These are phyloP conservation scores for Dothideomycetes sp. DNA, from an alignment of 2,329 filamentous ascomycete species.

Conservation along the genomic window DNA sequence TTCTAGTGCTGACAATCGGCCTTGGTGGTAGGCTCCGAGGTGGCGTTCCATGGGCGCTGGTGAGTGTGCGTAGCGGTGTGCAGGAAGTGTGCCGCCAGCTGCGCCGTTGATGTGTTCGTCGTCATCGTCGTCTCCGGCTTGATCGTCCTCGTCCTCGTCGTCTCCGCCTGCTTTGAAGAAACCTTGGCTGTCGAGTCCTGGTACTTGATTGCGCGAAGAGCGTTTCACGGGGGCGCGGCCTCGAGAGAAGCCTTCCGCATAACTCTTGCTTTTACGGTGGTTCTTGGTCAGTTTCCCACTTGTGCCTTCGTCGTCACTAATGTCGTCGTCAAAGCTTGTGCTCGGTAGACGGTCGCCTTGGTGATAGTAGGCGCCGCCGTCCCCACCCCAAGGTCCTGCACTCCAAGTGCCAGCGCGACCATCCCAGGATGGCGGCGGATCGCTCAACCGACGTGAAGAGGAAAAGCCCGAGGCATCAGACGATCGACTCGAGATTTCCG, in stretches of 20 bases:
- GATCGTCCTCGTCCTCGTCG: slow-evolving; percentile 5
- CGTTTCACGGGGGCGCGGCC: slow-evolving; percentile 6
- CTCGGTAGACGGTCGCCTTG: slow-evolving; percentile 24
- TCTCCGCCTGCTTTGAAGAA: slow-evolving; percentile 5
- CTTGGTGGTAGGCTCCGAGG: background rate
- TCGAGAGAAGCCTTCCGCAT: slow-evolving; percentile 70
- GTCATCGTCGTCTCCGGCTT: slow-evolving; percentile 2
- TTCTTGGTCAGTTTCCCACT: slow-evolving; percentile 15
- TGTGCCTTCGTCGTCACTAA: slow-evolving; percentile 16
- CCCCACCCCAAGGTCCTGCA: slow-evolving; percentile 37
- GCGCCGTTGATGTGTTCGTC: background rate
- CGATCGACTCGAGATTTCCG: slow-evolving; percentile 37
- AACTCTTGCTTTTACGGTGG: slow-evolving; percentile 47
- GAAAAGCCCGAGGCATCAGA: slow-evolving; percentile 69
- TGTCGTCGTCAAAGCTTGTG: slow-evolving; percentile 25
- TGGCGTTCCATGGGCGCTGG: too few relatives aligned
- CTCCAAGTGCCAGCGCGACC: slow-evolving; percentile 51
- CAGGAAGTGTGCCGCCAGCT: slow-evolving; percentile 26
- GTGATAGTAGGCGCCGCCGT: slow-evolving; percentile 23
- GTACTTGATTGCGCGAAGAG: slow-evolving; percentile 8
- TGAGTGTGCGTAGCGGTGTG: slow-evolving; percentile 25
- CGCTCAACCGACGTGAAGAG: slow-evolving; percentile 47
- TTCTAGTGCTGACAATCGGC: slow-evolving; percentile 8
- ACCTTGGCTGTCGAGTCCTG: slow-evolving; percentile 11
- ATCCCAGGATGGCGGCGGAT: slow-evolving; percentile 58